Percentiles rank a stretch among this genome's conserved stretches.
Conservation (phyloP, 2,329 filamentous ascomycete genomes). For the Epichloe uncinata region DNA sequence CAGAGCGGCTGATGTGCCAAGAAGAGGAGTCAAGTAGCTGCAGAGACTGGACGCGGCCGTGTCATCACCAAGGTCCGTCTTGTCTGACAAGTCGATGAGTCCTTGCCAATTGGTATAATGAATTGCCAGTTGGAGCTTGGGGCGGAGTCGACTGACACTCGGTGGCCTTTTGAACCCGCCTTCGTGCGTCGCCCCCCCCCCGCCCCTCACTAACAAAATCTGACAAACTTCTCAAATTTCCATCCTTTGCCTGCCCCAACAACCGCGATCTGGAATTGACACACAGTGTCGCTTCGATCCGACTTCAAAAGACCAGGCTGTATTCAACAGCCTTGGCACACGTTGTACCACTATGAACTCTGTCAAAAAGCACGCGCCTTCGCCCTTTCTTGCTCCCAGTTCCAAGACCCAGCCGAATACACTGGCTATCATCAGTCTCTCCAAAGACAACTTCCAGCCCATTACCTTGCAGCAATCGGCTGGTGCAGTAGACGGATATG, state of each 20-base stretch:
- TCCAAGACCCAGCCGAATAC: constrained; percentile 45
- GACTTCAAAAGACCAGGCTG: neutral
- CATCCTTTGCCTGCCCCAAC: neutral
- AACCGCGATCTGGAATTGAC: neutral
- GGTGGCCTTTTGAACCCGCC: neutral
- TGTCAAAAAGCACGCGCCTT: constrained; percentile 22
- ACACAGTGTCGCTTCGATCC: neutral
- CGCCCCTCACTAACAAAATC: no score
- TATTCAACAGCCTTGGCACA: neutral
- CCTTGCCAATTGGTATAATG: neutral
- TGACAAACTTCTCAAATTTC: neutral
- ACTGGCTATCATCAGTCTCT: constrained; percentile 77
- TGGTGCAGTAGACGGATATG: constrained; percentile 56
- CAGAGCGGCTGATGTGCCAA: constrained; percentile 11
- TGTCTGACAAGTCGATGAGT: neutral
- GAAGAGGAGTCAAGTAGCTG: constrained; percentile 3
- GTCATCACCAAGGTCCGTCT: constrained; percentile 5
- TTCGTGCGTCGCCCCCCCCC: no score
- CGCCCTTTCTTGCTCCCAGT: constrained; percentile 69
- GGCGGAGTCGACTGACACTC: no score
- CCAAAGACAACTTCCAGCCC: constrained; percentile 72
- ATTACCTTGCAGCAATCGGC: constrained; percentile 52
- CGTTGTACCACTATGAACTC: neutral
- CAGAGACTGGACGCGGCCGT: constrained; percentile 9
- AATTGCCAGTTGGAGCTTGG: neutral